Base-by-base conservation (phyloP, 441 rosid species). In the Syzygium syzygioides region DNA sequence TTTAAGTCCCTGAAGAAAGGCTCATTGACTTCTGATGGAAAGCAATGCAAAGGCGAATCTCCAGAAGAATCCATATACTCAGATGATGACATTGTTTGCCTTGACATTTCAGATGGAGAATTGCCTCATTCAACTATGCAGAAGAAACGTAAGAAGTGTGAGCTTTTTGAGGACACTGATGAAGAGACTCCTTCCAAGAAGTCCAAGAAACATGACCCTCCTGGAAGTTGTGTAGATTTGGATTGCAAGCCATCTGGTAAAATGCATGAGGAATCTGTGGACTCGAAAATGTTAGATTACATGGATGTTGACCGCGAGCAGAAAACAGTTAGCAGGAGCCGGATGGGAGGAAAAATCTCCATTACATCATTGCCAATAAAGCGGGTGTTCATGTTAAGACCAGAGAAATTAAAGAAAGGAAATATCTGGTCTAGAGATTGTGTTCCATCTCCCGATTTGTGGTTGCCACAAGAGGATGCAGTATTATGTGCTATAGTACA, bases 401-500 rank as follows among this genome's bases (percentile, higher is more conserved):
- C 98, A 28, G 99, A 98, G 94, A 98, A 96, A 93, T 91, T 96
- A 79, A 98, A 94, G 92, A 98, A 95, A 91, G 98, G 98, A 76
- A 97, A 96, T 92, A 89, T 96, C 88, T 97, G 99, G 98, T 97
- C 98, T 23, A 97, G 95, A 91, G 99, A 97, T 90, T 97, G 97
- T 93, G 96, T 96, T 91, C 98, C 99, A 86, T 93, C 93, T 56
- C 98, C 99, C 90, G 99, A 96, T 94, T 92, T 91, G 90, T 98
- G 99, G 99, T 92, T 94, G 92, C 94, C 99, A 37, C 99, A 95
- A 92, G 99, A 98, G 94, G 99, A 98, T 94, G 99, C 99, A 89
- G 89, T 97, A 92, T 93, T 98, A 94, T 96, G 99, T 94, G 99
- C 99, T 85, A 94, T 95, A 89, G 99, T 98, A 85, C 99, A 98